Evolutionary conservation across 306 rosid genomes (phyloP).

Genomic region (Vigna unguiculata): DNA sequence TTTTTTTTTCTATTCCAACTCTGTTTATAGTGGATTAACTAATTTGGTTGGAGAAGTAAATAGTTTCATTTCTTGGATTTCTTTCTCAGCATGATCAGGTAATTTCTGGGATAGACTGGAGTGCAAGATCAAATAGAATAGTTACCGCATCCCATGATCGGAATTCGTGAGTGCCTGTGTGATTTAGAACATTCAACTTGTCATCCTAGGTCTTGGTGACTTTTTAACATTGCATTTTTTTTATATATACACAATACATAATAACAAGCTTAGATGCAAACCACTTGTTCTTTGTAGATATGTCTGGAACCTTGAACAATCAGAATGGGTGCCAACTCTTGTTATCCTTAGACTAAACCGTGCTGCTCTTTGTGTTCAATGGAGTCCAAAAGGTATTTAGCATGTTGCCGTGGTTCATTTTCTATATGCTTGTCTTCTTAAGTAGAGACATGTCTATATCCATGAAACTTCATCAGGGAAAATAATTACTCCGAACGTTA

Average conservation of each 20-base stretch:
- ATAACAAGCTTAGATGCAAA: neutral
- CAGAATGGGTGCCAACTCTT: conserved; percentile 96
- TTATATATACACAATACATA: neutral
- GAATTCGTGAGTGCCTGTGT: conserved; percentile 82
- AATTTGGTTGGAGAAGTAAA: conserved; percentile 37
- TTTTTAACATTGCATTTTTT: conserved; percentile 12
- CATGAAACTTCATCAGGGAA: conserved; percentile 16
- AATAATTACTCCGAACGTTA: conserved; percentile 16
- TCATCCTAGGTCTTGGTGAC: conserved; percentile 30
- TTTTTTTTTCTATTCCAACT: conserved; percentile 17
- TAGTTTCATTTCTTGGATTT: conserved; percentile 39
- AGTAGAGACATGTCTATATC: conserved; percentile 8
- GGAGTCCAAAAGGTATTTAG: conserved; percentile 95
- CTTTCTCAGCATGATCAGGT: conserved; percentile 91
- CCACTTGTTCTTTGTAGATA: conserved; percentile 58
- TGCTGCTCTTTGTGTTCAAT: conserved; percentile 95
- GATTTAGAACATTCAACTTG: conserved; percentile 39
- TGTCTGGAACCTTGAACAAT: conserved; percentile 96
- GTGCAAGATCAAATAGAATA: conserved; percentile 80
- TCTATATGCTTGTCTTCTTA: conserved; percentile 17
- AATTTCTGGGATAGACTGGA: conserved; percentile 95
- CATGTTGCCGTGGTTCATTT: conserved; percentile 23
- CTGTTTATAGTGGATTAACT: conserved; percentile 15
- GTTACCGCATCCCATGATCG: conserved; percentile 98
- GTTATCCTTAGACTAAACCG: conserved; percentile 96